Conservation (phyloP, 2,329 filamentous ascomycete species). For the Ceratocystis ficicola region DNA sequence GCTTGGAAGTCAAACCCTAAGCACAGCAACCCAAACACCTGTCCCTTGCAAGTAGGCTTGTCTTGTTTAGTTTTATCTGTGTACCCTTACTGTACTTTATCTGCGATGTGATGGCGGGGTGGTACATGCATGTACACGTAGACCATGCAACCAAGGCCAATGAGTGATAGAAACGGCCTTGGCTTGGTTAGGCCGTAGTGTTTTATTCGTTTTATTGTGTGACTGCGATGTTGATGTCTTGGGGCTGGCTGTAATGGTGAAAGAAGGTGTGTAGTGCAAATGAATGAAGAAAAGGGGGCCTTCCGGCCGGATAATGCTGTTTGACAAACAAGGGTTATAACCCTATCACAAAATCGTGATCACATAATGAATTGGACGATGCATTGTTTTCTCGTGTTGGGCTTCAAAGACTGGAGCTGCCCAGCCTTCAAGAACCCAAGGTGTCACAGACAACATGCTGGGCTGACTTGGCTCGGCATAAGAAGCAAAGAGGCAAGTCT, state of each 20-base stretch:
- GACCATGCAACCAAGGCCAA: not conserved
- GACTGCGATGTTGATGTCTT: not conserved
- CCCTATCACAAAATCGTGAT: not conserved
- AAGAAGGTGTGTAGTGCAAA: not conserved
- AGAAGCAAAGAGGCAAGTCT: not conserved
- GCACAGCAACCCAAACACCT: not conserved
- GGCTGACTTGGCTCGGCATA: too few relatives aligned
- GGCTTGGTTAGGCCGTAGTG: not conserved
- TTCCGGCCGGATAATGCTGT: too few relatives aligned
- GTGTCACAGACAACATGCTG: not conserved
- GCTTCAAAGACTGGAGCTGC: not conserved
- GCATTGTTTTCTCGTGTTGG: not conserved
- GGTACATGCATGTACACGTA: conserved; percentile 4
- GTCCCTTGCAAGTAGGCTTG: not conserved
- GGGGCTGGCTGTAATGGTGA: not conserved
- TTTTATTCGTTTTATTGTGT: not conserved
- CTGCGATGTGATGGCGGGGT: conserved; percentile 6
- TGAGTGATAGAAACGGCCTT: not conserved
- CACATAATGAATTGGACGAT: not conserved
- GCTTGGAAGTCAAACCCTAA: not conserved
- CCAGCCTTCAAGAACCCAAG: not conserved
- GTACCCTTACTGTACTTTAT: conserved; percentile 3
- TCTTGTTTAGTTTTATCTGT: not conserved
- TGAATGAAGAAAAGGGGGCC: too few relatives aligned
- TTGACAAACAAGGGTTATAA: not conserved